Evolutionary conservation across 192 early-diverging fungal genomes (phyloP), one percentile per base, ranked within the genome.

Genomic region (Coemansia sp.): DNA sequence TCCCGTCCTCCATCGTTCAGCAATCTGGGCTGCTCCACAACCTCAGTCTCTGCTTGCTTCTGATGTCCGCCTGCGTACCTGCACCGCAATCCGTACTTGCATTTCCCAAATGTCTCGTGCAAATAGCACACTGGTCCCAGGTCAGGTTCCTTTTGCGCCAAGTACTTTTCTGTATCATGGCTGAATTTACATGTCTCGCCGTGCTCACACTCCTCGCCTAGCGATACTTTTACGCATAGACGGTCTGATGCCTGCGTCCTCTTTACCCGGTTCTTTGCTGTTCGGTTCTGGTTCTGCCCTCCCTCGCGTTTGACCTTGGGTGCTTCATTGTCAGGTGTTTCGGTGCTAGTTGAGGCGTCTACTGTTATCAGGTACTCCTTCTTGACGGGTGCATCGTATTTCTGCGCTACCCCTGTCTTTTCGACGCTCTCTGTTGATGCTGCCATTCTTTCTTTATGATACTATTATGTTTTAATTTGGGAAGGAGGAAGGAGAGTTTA

Each of bases 81-180:
- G 62, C 89, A 90, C 37, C 83, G 84, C 41, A 88, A 75, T 27
- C 88, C 90, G 63, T 80, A 86, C 9, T 47, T 69, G 44, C 88
- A 88, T 57, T 81, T 85, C 30, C 95, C 95, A 74, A 79, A 92
- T 8, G 71, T 40, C 2, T 89, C 87, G 72, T 89, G 92, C 14
- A 86, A 67, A 7, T 82, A 80, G 66, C 96, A 98, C 7, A 44
- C 57, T 6, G 73, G 61, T 0, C 89, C 92, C 6, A 98, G 53
- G 70, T 98, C 94, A 8, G 83, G 72, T 10, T 69, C 85, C 60
- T 94, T 97, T n/a, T 69, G 41, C 0, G 70, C 81, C 36, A 97
- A 44, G 57, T 90, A 98, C 17, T 64, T 82, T 6, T 74, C 70
- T 2, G 94, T 58, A 64, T 97, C 92, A 79, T 98, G 96, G 45